These are phyloP conservation scores for Herpetomonas tarakana DNA, from an alignment of 208 protist species.

Conservation along the genomic window DNA sequence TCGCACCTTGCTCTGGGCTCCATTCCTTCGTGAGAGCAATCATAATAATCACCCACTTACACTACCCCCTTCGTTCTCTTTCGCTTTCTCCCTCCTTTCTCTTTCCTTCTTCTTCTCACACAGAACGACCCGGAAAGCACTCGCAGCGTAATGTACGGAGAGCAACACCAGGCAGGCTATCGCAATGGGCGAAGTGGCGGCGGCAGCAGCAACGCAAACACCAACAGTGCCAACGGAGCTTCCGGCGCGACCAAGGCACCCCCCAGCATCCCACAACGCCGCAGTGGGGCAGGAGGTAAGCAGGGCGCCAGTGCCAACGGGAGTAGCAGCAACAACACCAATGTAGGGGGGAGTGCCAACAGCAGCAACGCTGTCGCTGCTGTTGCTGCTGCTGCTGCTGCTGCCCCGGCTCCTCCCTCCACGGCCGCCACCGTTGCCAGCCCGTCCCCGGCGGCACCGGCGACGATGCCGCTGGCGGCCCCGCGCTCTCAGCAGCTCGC, in stretches of 20 bases:
- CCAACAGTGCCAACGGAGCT: not conserved
- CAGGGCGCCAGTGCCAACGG: not conserved
- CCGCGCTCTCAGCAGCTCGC: not conserved
- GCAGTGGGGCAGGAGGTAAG: not conserved
- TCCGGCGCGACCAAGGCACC: not conserved
- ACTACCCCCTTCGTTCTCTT: too few species aligned
- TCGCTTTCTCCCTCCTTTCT: too few species aligned
- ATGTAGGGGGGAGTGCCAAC: not conserved
- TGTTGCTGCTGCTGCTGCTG: not conserved
- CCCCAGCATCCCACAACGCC: not conserved
- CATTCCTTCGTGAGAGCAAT: too few species aligned
- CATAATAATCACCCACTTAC: too few species aligned
- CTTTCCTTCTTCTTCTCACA: too few species aligned
- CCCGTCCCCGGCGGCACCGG: not conserved
- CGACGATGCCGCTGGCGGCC: not conserved
- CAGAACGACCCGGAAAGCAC: too few species aligned
- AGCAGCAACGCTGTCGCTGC: not conserved
- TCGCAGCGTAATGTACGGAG: not conserved
- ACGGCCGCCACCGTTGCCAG: not conserved
- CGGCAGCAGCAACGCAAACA: not conserved
- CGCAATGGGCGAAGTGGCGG: not conserved
- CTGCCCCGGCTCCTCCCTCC: not conserved
- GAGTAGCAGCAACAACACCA: too few species aligned
- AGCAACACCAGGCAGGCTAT: not conserved
- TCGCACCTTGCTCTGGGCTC: too few species aligned